Percentiles rank a stretch among this genome's conserved stretches.
These are phyloP conservation scores for Eucalyptus curtisii DNA, from an alignment of 345 rosid species.

Conservation along the genomic window DNA sequence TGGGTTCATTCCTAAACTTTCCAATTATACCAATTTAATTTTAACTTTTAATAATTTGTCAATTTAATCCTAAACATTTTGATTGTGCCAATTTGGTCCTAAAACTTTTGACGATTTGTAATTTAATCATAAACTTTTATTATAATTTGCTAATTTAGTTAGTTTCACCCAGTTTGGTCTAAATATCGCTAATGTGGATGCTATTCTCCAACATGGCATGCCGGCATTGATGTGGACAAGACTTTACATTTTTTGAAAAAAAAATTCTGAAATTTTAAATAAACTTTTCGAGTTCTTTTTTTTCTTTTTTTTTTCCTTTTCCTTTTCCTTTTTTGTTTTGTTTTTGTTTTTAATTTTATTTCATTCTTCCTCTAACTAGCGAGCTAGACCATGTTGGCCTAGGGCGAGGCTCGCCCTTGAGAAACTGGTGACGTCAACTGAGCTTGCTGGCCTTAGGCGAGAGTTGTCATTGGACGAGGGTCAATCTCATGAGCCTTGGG, in stretches of 20 bases:
- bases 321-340: too few species aligned
- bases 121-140: too few species aligned
- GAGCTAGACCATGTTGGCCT: not conserved
- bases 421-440: not conserved
- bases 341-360: too few species aligned
- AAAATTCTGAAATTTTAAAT: too few species aligned
- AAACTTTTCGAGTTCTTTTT: not conserved
- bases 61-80: too few species aligned
- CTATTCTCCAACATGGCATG: not conserved
- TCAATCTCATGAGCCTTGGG: not conserved
- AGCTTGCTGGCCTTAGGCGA: not conserved
- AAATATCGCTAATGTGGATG: not conserved
- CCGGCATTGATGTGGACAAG: rapidly evolving
- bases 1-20: not conserved
- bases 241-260: too few species aligned
- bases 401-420: not conserved
- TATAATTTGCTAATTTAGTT: not conserved
- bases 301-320: too few species aligned
- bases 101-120: not conserved
- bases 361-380: not conserved
- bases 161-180: not conserved
- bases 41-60: rapidly evolving
- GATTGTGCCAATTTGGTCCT: too few species aligned
- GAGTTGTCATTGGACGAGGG: not conserved
- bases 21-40: too few species aligned